Percentiles rank a stretch among this genome's conserved stretches.
These are phyloP conservation scores for Chimonanthus salicifolius DNA, from an alignment of 164 flowering plant genomes.

Conservation along the genomic window DNA sequence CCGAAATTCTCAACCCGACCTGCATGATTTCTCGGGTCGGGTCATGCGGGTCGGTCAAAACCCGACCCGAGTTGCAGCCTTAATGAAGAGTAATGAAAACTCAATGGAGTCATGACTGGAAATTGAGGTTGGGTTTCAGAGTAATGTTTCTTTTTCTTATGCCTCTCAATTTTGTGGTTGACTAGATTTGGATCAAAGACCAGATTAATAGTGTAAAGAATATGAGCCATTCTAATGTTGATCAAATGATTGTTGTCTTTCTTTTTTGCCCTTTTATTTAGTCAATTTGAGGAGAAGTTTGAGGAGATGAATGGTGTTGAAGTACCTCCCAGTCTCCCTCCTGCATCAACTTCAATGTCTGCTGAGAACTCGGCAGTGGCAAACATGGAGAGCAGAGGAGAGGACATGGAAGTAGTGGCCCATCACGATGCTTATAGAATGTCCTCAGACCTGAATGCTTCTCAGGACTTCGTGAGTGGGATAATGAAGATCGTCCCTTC, in stretches of 20 bases:
- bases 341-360: slow-evolving; percentile 35
- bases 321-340: slow-evolving; percentile 31
- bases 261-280: slow-evolving; percentile 8
- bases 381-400: slow-evolving; percentile 7
- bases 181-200: not conserved
- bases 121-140: too few relatives aligned
- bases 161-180: not conserved
- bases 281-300: slow-evolving; percentile 83
- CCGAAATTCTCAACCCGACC: too few relatives aligned
- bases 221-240: not conserved
- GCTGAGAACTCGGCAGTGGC: slow-evolving; percentile 26
- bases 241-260: too few relatives aligned
- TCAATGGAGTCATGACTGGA: too few relatives aligned
- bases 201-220: not conserved
- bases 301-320: slow-evolving; percentile 50
- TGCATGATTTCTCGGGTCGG: too few relatives aligned
- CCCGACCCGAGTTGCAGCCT: too few relatives aligned
- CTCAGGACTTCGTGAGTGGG: slow-evolving; percentile 53
- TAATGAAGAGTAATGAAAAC: too few relatives aligned
- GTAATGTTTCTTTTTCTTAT: too few relatives aligned
- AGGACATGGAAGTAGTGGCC: slow-evolving; percentile 24
- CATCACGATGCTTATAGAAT: slow-evolving; percentile 22
- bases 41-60: too few relatives aligned
- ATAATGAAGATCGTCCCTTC: slow-evolving; percentile 71
- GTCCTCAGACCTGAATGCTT: slow-evolving; percentile 11